Base-by-base conservation (phyloP, 2,329 filamentous ascomycete species). In the Fusarium nodosum region DNA sequence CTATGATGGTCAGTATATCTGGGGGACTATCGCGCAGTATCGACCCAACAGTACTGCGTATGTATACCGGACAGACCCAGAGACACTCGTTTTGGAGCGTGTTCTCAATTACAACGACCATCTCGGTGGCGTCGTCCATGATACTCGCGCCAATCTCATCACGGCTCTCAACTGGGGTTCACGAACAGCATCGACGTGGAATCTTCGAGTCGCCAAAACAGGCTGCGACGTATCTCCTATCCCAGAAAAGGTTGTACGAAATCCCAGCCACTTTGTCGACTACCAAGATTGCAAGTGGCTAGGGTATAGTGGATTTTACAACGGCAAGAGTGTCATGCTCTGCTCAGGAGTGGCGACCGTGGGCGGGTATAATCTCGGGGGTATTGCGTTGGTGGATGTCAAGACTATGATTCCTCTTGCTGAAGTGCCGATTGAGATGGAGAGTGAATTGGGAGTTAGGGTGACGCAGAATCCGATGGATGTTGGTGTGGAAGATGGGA, bases 241-340 rank as follows among this genome's bases (percentile, higher is more conserved):
- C 3, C 72, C 77, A 3, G 44, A 62, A 1, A 56, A 22, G 3
- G 60, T 71, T 1, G 66, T 74, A 1, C 69, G 64, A 7, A 84
- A 85, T 51, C 82, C 82, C 0, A 80, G 76, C 36, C 79, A 82
- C 68, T 85, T 79, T 71, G 72, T 82, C 56, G 84, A 85, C 62
- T 85, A 85, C 68, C 83, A 86, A 72, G 84, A 85, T 76, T 85
- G 83, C 76, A 85, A 85, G 69, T 85, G 81, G 72, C 75, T 85
- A 1, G 84, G 83, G 6, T 79, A 78, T 66, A 78, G 79, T 16
- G 62, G 70, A 12, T 63, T 74, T 8, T 82, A 82, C 48, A 67
- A 67, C n/a, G 71, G 63, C n/a, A 76, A 78, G 38, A 76, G 79
- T 16, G 73, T 85, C 12, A 84, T 84, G 82, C 77, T 85, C 16